A percentile compares a stretch with the other conserved stretches of the same genome.
Conservation (phyloP, 2,329 filamentous ascomycete species). For the Pseudophaeomoniella oleicola region DNA sequence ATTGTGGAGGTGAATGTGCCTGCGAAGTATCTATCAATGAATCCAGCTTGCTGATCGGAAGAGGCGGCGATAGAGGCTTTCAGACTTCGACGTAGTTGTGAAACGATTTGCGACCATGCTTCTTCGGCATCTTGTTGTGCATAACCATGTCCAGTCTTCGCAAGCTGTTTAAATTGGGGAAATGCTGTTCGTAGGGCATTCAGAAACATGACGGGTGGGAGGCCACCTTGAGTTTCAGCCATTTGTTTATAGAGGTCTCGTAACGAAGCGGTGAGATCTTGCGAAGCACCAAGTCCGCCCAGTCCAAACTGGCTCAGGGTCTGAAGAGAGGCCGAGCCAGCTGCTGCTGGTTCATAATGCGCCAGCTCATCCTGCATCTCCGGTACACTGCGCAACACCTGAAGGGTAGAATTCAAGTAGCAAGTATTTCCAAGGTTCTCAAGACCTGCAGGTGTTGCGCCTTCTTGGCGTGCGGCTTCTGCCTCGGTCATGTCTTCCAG, state of each 20-base stretch:
- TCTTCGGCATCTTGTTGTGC: conserved; percentile 99
- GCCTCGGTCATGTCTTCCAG: conserved; percentile 96
- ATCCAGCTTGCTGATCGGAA: conserved; percentile 44
- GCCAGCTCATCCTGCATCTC: conserved; percentile 71
- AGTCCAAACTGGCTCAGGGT: conserved; percentile 40
- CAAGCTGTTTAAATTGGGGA: conserved; percentile 84
- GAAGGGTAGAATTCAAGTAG: conserved; percentile 96
- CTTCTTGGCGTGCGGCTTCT: conserved; percentile 67
- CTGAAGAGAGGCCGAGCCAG: conserved; percentile 17
- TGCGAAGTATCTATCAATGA: conserved; percentile 81
- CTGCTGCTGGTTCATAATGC: conserved; percentile 37
- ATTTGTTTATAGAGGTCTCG: conserved; percentile 78
- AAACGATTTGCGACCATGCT: conserved; percentile 90
- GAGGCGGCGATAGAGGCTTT: conserved; percentile 33
- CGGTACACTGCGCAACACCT: conserved; percentile 74
- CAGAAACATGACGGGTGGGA: conserved; percentile 70
- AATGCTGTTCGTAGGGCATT: conserved; percentile 63
- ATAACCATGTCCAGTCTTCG: conserved; percentile 67
- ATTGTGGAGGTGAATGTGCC: conserved; percentile 65
- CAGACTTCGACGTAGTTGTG: conserved; percentile 66
- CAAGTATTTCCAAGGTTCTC: conserved; percentile 94
- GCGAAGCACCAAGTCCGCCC: conserved; percentile 41
- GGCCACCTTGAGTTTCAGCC: conserved; percentile 76
- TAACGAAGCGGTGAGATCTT: conserved; percentile 63
- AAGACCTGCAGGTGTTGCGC: conserved; percentile 75